Conservation (phyloP, 176 grass and related monocot species). For the Typha latifolia region DNA sequence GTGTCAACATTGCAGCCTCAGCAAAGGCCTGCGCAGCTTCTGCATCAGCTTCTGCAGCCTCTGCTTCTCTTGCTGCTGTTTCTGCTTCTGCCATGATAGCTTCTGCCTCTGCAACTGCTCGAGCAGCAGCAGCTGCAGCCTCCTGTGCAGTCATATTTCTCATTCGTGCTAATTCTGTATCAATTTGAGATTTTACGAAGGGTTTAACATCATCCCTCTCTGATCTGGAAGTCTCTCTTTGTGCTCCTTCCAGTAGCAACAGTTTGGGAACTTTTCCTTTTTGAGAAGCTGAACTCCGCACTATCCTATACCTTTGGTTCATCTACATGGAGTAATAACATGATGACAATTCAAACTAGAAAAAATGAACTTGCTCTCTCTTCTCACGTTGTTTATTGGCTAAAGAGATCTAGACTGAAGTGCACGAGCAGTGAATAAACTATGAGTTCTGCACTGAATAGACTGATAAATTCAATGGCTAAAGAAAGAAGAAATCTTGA, state of each 20-base stretch:
- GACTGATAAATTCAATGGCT: neutral
- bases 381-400: neutral
- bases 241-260: conserved; percentile 23
- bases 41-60: conserved; percentile 61
- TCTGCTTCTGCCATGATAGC: conserved; percentile 53
- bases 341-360: conserved; percentile 2
- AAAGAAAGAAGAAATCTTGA: too few relatives aligned
- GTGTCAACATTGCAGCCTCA: conserved; percentile 38
- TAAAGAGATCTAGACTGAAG: neutral
- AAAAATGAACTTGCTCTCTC: neutral
- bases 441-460: neutral
- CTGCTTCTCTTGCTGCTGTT: conserved; percentile 67
- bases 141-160: conserved; percentile 52
- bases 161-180: conserved; percentile 50
- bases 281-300: conserved; percentile 30
- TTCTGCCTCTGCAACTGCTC: conserved; percentile 86
- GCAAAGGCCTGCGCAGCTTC: conserved; percentile 59
- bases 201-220: conserved; percentile 26
- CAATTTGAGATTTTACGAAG: conserved; percentile 37
- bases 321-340: conserved; percentile 35
- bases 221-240: conserved; percentile 8
- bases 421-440: neutral
- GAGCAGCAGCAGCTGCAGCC: conserved; percentile 71
- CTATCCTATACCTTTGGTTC: conserved; percentile 68
- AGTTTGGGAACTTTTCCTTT: conserved; percentile 29